Evolutionary conservation across 495 filamentous ascomycete species (phyloP).

Genomic region (Acidiella bohemica): DNA sequence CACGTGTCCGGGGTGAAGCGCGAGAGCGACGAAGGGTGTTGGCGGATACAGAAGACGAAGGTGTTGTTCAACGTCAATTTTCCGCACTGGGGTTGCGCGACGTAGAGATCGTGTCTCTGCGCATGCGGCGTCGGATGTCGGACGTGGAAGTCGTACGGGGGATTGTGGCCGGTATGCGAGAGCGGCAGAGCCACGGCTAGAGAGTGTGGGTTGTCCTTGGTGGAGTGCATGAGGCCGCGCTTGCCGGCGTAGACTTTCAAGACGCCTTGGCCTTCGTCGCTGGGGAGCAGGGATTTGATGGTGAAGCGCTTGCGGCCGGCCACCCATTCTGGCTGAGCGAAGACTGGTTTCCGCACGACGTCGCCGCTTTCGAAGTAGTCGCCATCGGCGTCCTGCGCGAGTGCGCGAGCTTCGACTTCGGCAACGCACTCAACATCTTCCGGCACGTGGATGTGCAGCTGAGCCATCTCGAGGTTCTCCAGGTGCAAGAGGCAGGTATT

Average conservation of each 20-base stretch:
- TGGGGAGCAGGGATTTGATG: slow-evolving; percentile 78
- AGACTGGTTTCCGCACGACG: slow-evolving; percentile 64
- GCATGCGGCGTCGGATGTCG: slow-evolving; percentile 95
- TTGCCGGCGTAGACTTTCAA: slow-evolving; percentile 90
- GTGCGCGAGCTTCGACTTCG: slow-evolving; percentile 71
- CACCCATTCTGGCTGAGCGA: slow-evolving; percentile 87
- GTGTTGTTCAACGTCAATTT: slow-evolving; percentile 85
- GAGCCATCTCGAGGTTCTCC: slow-evolving; percentile 83
- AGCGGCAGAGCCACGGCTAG: slow-evolving; percentile 86
- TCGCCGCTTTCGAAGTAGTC: slow-evolving; percentile 92
- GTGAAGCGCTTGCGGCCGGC: slow-evolving; percentile 77
- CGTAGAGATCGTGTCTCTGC: slow-evolving; percentile 89
- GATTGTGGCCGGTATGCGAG: slow-evolving; percentile 78
- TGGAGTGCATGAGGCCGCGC: slow-evolving; percentile 87
- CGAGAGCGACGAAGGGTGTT: slow-evolving; percentile 61
- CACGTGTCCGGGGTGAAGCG: slow-evolving; percentile 35
- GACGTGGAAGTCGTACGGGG: slow-evolving; percentile 80
- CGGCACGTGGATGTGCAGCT: slow-evolving; percentile 75
- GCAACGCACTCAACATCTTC: slow-evolving; percentile 83
- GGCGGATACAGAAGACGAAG: slow-evolving; percentile 89
- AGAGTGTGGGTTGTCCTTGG: slow-evolving; percentile 85
- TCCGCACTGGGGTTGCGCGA: slow-evolving; percentile 85
- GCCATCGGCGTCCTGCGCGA: slow-evolving; percentile 69
- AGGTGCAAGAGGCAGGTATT: slow-evolving; percentile 77
- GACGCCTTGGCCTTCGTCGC: slow-evolving; percentile 78